Conservation (phyloP, 106 monocot species). For the Vanilla planifolia region DNA sequence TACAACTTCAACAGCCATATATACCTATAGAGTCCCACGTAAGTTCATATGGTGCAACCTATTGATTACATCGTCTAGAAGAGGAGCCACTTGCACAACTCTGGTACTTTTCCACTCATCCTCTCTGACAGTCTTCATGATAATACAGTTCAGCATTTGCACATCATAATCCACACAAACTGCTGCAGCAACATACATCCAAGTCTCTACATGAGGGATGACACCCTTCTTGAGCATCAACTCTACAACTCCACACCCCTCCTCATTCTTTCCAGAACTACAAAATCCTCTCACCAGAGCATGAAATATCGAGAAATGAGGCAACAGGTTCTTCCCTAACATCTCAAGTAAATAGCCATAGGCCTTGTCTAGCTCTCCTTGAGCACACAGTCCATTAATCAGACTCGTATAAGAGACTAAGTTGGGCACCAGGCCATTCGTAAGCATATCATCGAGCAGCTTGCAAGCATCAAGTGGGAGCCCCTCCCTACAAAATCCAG, state of each 20-base stretch:
- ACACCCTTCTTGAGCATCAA: conserved; percentile 61
- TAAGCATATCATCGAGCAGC: conserved; percentile 76
- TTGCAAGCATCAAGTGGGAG: conserved; percentile 66
- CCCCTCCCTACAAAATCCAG: conserved; percentile 68
- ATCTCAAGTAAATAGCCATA: conserved; percentile 59
- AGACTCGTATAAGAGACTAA: conserved; percentile 47
- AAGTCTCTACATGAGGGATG: conserved; percentile 64
- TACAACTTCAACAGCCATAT: no score
- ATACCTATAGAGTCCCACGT: no score
- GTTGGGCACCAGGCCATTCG: conserved; percentile 45
- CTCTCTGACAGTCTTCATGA: conserved; percentile 14
- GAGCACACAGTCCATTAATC: conserved; percentile 55
- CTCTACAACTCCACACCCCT: conserved; percentile 33
- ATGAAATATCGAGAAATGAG: conserved; percentile 85
- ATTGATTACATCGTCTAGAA: conserved; percentile 15
- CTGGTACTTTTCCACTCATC: conserved; percentile 20
- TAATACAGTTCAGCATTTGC: conserved; percentile 14
- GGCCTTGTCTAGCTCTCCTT: conserved; percentile 53
- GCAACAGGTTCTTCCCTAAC: conserved; percentile 45
- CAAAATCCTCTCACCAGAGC: conserved; percentile 64
- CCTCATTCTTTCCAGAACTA: conserved; percentile 52
- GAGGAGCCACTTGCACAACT: conserved; percentile 6
- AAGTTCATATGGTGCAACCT: conserved; percentile 2
- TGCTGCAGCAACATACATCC: conserved; percentile 32
- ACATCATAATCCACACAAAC: conserved; percentile 23